Evolutionary conservation across 768 basidiomycete species (phyloP).

Genomic region (Sporobolomyces pararoseus): DNA sequence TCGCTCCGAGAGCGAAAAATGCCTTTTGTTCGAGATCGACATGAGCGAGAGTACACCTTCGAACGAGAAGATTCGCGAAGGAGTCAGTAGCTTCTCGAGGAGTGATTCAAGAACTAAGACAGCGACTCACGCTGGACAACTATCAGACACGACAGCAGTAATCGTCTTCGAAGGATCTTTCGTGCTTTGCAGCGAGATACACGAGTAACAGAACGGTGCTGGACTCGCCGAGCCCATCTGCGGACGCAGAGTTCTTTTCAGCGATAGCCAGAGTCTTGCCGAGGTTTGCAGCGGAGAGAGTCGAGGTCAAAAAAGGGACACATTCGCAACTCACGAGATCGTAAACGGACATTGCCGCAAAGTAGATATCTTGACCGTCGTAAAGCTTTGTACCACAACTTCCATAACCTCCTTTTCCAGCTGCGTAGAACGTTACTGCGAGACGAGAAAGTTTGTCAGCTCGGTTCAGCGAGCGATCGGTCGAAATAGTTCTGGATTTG

Average conservation of each 20-base stretch:
- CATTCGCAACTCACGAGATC: background rate
- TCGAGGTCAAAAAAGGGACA: no score
- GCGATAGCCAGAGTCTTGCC: no score
- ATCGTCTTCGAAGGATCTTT: constrained; percentile 12
- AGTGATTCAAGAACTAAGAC: background rate
- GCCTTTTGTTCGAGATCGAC: constrained; percentile 27
- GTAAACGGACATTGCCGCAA: constrained; percentile 15
- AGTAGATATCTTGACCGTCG: constrained; percentile 24
- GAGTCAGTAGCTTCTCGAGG: no score
- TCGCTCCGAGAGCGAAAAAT: constrained; percentile 17
- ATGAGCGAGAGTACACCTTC: constrained; percentile 18
- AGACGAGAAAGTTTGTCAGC: no score
- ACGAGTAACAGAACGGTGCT: constrained; percentile 14
- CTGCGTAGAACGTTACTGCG: constrained; percentile 18
- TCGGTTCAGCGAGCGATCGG: no score
- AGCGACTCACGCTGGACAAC: constrained; percentile 22
- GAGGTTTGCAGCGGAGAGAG: background rate
- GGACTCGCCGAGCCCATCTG: constrained; percentile 33
- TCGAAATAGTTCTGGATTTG: no score
- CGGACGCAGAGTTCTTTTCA: background rate
- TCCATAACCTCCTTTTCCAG: constrained; percentile 22
- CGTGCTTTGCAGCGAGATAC: constrained; percentile 14
- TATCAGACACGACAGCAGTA: constrained; percentile 27
- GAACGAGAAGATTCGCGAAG: no score
- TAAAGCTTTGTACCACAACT: constrained; percentile 20